Evolutionary conservation across 345 rosid genomes (phyloP).

Genomic region (Citrus reticulata): DNA sequence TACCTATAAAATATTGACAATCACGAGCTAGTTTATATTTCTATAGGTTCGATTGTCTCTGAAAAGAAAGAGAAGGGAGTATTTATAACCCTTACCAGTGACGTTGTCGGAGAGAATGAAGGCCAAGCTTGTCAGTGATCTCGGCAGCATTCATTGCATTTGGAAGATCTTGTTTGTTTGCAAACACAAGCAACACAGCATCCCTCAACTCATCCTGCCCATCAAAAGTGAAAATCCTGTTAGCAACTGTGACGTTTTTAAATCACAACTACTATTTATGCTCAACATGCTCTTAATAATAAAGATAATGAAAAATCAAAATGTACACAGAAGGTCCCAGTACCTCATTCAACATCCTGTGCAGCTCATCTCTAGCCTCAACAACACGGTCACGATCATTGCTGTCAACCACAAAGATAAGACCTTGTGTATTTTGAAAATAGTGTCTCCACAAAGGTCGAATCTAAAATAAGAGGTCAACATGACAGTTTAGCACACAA

Average conservation of each 20-base stretch:
- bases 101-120: constrained; percentile 29
- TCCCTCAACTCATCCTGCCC: constrained; percentile 43
- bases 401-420: constrained; percentile 45
- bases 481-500: neutral
- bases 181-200: constrained; percentile 42
- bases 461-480: constrained; percentile 22
- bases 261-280: neutral
- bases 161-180: constrained; percentile 49
- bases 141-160: constrained; percentile 40
- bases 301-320: neutral
- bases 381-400: constrained; percentile 43
- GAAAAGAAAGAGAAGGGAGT: neutral
- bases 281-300: neutral
- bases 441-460: constrained; percentile 49
- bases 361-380: constrained; percentile 34
- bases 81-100: constrained; percentile 24
- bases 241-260: neutral
- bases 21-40: neutral
- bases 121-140: constrained; percentile 21
- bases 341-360: constrained; percentile 47
- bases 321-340: neutral
- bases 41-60: neutral
- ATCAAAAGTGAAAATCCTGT: neutral
- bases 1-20: constrained; percentile 24
- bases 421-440: constrained; percentile 45